These are phyloP conservation scores for Colletotrichum agaves DNA, from an alignment of 2,329 filamentous ascomycete species.

Conservation along the genomic window DNA sequence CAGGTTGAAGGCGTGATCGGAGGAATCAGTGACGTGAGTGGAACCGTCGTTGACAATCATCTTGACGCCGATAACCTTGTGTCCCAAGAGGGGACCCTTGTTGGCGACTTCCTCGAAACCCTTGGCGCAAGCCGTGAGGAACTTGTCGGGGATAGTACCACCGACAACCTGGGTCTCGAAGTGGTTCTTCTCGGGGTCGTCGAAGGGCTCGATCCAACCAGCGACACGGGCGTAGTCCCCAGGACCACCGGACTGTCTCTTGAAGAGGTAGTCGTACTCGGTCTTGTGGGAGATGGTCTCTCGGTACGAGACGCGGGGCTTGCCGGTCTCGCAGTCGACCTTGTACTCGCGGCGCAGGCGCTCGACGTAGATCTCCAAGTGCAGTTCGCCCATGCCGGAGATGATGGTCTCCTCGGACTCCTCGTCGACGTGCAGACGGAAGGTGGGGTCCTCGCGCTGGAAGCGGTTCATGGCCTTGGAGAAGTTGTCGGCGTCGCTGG, in stretches of 20 bases:
- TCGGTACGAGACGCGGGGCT: constrained; percentile 96
- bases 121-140: constrained; percentile 92
- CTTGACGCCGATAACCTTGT: constrained; percentile 86
- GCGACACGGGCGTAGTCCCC: constrained; percentile 95
- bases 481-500: constrained; percentile 92
- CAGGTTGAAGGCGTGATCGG: constrained; percentile 93
- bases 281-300: constrained; percentile 87
- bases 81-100: constrained; percentile 90
- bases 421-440: constrained; percentile 90
- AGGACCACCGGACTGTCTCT: constrained; percentile 94
- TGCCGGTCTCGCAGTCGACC: constrained; percentile 94
- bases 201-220: constrained; percentile 90
- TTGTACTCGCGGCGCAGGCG: constrained; percentile 97
- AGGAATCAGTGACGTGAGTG: constrained; percentile 97
- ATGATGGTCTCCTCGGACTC: constrained; percentile 98
- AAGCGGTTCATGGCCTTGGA: constrained; percentile 99
- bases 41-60: constrained; percentile 98
- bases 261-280: constrained; percentile 92
- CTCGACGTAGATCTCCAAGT: constrained; percentile 97
- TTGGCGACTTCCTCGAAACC: constrained; percentile 86
- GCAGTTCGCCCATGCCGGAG: constrained; percentile 96
- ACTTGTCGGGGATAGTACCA: constrained; percentile 95
- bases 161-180: constrained; percentile 91
- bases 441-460: constrained; percentile 97
- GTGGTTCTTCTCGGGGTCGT: constrained; percentile 76